Conservation (phyloP, 1,139 yeast species). For the Pichia sp. region DNA sequence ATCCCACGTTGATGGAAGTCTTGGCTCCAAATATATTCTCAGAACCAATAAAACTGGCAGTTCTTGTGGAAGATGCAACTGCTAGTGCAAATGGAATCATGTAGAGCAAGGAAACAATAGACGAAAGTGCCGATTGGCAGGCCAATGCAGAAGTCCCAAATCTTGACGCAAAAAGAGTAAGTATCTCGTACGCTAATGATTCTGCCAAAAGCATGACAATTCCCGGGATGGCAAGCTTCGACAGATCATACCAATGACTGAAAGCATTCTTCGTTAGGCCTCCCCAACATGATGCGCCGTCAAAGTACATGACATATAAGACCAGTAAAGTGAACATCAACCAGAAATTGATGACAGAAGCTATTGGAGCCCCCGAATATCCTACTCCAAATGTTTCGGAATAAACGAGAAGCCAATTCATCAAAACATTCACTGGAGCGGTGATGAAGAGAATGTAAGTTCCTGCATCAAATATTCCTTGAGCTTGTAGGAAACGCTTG, state of each 20-base stretch:
- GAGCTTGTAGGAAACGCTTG: slow-evolving; percentile 82
- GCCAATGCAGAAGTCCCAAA: slow-evolving; percentile 81
- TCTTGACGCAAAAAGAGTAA: slow-evolving; percentile 67
- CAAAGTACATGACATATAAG: slow-evolving; percentile 48
- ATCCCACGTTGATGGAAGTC: slow-evolving; percentile 57
- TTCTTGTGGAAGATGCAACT: slow-evolving; percentile 79
- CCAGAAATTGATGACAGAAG: slow-evolving; percentile 67
- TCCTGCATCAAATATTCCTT: slow-evolving; percentile 88
- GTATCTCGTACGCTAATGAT: slow-evolving; percentile 63
- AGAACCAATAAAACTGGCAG: slow-evolving; percentile 85
- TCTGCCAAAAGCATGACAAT: slow-evolving; percentile 70
- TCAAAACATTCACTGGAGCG: slow-evolving; percentile 69
- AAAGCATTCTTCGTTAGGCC: slow-evolving; percentile 48
- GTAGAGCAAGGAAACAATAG: slow-evolving; percentile 71
- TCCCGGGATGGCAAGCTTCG: slow-evolving; percentile 62
- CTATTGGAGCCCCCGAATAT: slow-evolving; percentile 66
- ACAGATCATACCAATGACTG: slow-evolving; percentile 53
- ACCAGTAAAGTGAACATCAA: slow-evolving; percentile 50
- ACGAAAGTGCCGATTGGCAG: slow-evolving; percentile 82
- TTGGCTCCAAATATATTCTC: slow-evolving; percentile 57
- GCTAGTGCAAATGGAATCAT: slow-evolving; percentile 89
- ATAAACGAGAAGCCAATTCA: slow-evolving; percentile 81
- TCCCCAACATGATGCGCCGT: slow-evolving; percentile 70
- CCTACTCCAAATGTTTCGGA: slow-evolving; percentile 53
- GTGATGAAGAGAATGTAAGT: slow-evolving; percentile 69